Percentiles rank a stretch among this genome's conserved stretches.
phyloP scores from a whole-genome alignment of 345 rosid species.

The Melaleuca alternifolia region DNA sequence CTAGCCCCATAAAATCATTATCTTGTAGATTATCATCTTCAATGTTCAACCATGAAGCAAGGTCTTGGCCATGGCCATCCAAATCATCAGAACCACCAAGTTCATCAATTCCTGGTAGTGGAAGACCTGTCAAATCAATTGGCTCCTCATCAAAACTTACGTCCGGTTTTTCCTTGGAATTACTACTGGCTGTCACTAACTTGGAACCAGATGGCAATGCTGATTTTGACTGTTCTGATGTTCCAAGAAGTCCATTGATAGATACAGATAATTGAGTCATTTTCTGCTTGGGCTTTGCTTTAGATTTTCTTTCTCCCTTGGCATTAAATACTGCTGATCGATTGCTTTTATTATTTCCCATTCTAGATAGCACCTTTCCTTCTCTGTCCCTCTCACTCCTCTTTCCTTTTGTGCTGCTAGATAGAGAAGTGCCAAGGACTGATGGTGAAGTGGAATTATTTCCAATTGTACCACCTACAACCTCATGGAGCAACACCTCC shows the following conservation, averaged over 20 bases:
- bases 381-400: constrained; percentile 98
- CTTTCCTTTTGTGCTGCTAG: constrained; percentile 82
- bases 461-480: constrained; percentile 32
- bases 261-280: constrained; percentile 66
- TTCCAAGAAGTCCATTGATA: constrained; percentile 57
- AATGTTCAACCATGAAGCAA: constrained; percentile 89
- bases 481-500: constrained; percentile 81
- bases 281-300: constrained; percentile 91
- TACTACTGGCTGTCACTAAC: constrained; percentile 28
- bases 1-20: constrained; percentile 87
- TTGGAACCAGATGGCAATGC: constrained; percentile 33
- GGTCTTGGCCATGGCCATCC: constrained; percentile 62
- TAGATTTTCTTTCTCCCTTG: constrained; percentile 83
- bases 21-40: constrained; percentile 90
- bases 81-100: constrained; percentile 44
- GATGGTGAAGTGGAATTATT: constrained; percentile 12
- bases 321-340: constrained; percentile 60
- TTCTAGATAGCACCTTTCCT: constrained; percentile 59
- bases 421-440: constrained; percentile 46
- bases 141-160: constrained; percentile 67
- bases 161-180: constrained; percentile 38
- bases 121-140: constrained; percentile 58
- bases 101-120: constrained; percentile 55
- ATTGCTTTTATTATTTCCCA: constrained; percentile 64
- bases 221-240: constrained; percentile 50